Percentiles rank a stretch among this genome's conserved stretches.
Conservation (phyloP, 805 yeast genomes). For the Lachancea nothofagi region DNA sequence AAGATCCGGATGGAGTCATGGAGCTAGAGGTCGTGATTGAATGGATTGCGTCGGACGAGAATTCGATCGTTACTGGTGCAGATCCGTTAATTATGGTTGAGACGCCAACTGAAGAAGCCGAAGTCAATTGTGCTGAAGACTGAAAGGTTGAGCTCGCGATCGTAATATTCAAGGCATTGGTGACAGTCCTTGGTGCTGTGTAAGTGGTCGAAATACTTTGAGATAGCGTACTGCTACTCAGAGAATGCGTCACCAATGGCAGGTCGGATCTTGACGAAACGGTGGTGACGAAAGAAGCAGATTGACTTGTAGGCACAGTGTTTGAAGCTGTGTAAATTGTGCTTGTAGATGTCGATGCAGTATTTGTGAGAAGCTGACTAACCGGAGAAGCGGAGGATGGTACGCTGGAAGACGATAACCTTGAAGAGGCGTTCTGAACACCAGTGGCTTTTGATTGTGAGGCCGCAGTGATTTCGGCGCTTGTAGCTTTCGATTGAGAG, state of each 20-base stretch:
- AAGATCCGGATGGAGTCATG: too few relatives aligned
- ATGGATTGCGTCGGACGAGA: too few relatives aligned
- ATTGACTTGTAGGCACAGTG: slow-evolving; percentile 11
- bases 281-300: slow-evolving; percentile 30
- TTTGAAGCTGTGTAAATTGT: slow-evolving; percentile 13
- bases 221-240: slow-evolving; percentile 28
- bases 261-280: slow-evolving; percentile 26
- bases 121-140: too few relatives aligned
- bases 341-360: slow-evolving; percentile 19
- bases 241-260: slow-evolving; percentile 31
- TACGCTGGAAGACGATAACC: neutral
- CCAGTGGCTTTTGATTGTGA: too few relatives aligned
- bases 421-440: too few relatives aligned
- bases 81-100: too few relatives aligned
- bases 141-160: too few relatives aligned
- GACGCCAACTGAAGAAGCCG: too few relatives aligned
- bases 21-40: too few relatives aligned
- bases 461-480: too few relatives aligned
- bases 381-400: slow-evolving; percentile 6
- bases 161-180: neutral
- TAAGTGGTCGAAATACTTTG: slow-evolving; percentile 31
- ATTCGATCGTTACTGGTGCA: too few relatives aligned
- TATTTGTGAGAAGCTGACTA: slow-evolving; percentile 8
- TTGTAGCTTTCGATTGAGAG: too few relatives aligned
- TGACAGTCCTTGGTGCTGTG: slow-evolving; percentile 18